Conservation (phyloP, 306 rosid genomes). For the Quercus mongolica region DNA sequence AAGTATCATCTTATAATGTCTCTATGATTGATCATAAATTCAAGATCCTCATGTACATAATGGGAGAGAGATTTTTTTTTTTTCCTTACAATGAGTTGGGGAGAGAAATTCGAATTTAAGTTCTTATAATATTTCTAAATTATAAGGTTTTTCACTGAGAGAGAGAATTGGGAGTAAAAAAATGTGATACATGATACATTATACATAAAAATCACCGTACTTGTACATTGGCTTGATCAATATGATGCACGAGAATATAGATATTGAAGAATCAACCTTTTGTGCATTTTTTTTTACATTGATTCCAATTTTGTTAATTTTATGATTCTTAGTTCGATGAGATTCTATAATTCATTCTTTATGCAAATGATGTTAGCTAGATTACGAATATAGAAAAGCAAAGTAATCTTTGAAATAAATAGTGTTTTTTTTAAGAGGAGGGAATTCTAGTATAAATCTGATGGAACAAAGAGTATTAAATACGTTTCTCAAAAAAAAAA, state of each 20-base stretch:
- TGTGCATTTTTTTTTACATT: neutral
- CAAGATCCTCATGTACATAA: neutral
- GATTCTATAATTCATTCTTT: neutral
- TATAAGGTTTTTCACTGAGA: no score
- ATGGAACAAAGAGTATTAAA: neutral
- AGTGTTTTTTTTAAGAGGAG: neutral
- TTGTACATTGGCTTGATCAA: neutral
- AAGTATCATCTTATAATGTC: neutral
- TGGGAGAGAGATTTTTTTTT: no score
- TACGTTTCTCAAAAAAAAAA: no score
- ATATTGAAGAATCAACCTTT: neutral
- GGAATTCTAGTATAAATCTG: neutral
- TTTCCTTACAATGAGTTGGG: no score
- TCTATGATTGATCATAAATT: neutral
- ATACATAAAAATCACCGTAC: no score
- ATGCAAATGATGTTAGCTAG: neutral
- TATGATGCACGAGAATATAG: neutral
- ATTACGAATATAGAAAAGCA: slow-evolving; percentile 7
- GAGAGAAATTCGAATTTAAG: neutral
- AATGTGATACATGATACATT: neutral
- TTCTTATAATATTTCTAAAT: no score
- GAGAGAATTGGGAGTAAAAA: no score
- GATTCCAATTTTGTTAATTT: neutral
- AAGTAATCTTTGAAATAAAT: neutral
- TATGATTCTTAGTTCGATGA: neutral